These are phyloP conservation scores for Scleroderma citrinum DNA, from an alignment of 768 basidiomycete genomes.

Conservation along the genomic window DNA sequence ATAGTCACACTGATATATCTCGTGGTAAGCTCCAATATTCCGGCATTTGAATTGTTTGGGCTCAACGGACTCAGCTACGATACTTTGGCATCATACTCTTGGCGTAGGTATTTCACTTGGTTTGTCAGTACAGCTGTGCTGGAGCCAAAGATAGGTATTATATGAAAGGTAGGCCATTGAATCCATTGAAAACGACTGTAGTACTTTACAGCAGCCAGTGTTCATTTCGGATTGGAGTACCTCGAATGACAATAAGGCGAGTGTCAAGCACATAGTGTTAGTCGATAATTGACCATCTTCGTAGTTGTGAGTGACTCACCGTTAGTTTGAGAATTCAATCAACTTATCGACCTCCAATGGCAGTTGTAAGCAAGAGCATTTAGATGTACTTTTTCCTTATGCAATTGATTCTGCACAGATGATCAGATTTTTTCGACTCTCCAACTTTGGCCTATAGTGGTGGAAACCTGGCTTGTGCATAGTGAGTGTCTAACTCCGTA, in stretches of 20 bases:
- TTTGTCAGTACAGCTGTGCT: background rate
- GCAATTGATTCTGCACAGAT: background rate
- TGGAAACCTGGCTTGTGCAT: background rate
- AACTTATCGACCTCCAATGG: background rate
- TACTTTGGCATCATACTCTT: background rate
- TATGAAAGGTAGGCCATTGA: background rate
- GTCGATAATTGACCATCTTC: background rate
- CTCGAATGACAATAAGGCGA: background rate
- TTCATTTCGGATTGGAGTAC: background rate
- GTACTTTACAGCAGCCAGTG: background rate
- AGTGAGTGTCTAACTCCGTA: background rate
- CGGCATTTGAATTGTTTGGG: no score
- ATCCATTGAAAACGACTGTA: background rate
- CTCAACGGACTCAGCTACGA: background rate
- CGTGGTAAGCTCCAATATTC: background rate
- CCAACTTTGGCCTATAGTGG: background rate
- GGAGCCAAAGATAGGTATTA: background rate
- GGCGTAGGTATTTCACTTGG: background rate
- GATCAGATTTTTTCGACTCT: background rate
- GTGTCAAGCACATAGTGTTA: background rate
- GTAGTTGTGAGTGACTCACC: no score
- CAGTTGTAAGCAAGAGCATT: background rate
- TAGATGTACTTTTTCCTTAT: background rate
- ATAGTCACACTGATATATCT: background rate
- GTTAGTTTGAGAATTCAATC: no score